These are phyloP conservation scores for Mucor ambiguus DNA, from an alignment of 371 early-diverging fungal species.

Conservation along the genomic window DNA sequence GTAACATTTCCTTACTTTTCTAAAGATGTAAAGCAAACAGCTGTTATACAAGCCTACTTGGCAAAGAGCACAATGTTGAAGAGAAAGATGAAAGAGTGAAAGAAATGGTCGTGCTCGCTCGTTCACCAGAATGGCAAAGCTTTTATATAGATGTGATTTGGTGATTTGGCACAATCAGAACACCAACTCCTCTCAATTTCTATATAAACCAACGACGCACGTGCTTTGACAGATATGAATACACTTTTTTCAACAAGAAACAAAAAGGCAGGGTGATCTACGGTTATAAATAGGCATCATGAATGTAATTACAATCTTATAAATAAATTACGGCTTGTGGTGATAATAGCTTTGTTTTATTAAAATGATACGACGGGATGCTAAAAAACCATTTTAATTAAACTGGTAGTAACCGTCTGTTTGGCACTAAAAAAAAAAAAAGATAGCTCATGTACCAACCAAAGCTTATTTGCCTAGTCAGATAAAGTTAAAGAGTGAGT, in stretches of 20 bases:
- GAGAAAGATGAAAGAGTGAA: neutral
- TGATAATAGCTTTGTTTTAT: neutral
- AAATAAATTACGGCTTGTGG: neutral
- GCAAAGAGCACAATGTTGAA: neutral
- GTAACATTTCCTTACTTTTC: neutral
- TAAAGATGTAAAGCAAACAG: neutral
- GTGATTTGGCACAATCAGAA: neutral
- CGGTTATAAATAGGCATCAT: neutral
- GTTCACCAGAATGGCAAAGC: neutral
- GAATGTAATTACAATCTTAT: neutral
- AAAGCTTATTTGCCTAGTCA: neutral
- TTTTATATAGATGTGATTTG: neutral
- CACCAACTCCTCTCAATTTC: neutral
- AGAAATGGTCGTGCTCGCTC: neutral
- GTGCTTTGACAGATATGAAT: neutral
- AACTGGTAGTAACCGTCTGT: neutral
- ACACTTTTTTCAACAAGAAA: neutral
- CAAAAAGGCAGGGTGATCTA: constrained; percentile 3
- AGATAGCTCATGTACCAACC: neutral
- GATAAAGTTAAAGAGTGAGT: neutral
- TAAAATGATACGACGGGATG: neutral
- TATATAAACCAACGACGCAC: neutral
- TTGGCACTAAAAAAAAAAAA: too few relatives aligned
- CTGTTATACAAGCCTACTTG: neutral
- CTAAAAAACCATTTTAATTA: neutral